Conservation (phyloP, 495 filamentous ascomycete genomes). For the Daldinia decipiens region DNA sequence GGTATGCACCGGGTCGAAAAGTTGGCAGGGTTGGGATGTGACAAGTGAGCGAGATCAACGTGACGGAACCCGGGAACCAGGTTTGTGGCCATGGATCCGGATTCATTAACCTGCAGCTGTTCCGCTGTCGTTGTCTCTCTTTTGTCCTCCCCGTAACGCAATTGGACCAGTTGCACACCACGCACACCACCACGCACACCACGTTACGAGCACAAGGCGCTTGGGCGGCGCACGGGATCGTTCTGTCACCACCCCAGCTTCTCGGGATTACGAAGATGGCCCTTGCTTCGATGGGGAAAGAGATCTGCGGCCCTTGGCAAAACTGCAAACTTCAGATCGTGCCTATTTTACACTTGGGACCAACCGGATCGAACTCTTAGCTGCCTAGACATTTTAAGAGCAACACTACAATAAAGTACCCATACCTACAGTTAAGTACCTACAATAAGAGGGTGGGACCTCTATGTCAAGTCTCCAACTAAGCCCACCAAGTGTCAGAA, state of each 20-base stretch:
- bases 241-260: conserved; percentile 42
- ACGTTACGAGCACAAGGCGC: conserved; percentile 40
- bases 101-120: conserved; percentile 45
- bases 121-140: conserved; percentile 45
- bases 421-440: background rate
- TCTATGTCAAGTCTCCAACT: background rate
- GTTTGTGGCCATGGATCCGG: conserved; percentile 43
- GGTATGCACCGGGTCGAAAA: conserved; percentile 28
- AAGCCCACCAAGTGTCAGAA: conserved; percentile 7
- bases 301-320: conserved; percentile 42
- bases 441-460: conserved; percentile 2
- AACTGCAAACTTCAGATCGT: conserved; percentile 43
- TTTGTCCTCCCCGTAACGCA: conserved; percentile 34
- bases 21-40: conserved; percentile 40
- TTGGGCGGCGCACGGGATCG: conserved; percentile 43
- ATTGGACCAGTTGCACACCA: conserved; percentile 40
- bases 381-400: conserved; percentile 21
- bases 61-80: conserved; percentile 41
- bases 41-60: conserved; percentile 41
- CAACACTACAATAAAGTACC: background rate
- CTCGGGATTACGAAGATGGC: conserved; percentile 43
- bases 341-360: conserved; percentile 38
- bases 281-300: conserved; percentile 40
- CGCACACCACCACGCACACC: conserved; percentile 20
- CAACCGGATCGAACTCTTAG: conserved; percentile 34